These are phyloP conservation scores for Phytophthora citricola DNA, from an alignment of 352 stramenopile species.

Conservation along the genomic window DNA sequence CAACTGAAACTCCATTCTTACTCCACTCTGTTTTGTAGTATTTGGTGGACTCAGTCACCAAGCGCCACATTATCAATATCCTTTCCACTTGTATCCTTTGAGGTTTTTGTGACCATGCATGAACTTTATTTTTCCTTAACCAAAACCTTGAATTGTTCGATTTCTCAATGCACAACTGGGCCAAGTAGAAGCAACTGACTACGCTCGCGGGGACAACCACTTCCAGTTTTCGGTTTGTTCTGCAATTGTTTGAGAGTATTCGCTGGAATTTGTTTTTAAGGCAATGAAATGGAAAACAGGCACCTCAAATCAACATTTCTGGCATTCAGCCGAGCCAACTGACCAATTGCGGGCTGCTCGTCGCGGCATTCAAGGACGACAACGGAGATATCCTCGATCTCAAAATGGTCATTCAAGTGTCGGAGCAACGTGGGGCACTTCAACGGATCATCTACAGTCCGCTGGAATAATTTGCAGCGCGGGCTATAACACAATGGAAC, in stretches of 20 bases:
- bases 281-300: slow-evolving; percentile 33
- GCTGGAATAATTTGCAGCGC: slow-evolving; percentile 59
- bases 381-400: slow-evolving; percentile 83
- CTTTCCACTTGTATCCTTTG: slow-evolving; percentile 32
- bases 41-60: slow-evolving; percentile 83
- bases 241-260: neutral
- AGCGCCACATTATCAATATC: slow-evolving; percentile 91
- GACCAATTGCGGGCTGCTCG: slow-evolving; percentile 89
- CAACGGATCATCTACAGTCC: slow-evolving; percentile 91
- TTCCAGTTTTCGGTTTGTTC: slow-evolving; percentile 85
- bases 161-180: slow-evolving; percentile 64
- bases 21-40: slow-evolving; percentile 52
- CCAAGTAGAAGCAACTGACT: slow-evolving; percentile 68
- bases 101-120: slow-evolving; percentile 2
- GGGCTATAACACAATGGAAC: neutral
- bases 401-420: slow-evolving; percentile 92
- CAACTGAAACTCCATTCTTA: neutral
- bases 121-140: slow-evolving; percentile 41
- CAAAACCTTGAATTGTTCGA: slow-evolving; percentile 11
- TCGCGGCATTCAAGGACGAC: slow-evolving; percentile 78
- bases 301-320: slow-evolving; percentile 70
- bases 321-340: slow-evolving; percentile 85
- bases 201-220: slow-evolving; percentile 72
- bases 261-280: no score
- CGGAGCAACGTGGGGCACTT: slow-evolving; percentile 68